These are phyloP conservation scores for Ceratocystis cacaofunesta DNA, from an alignment of 2,329 filamentous ascomycete species.

Conservation along the genomic window DNA sequence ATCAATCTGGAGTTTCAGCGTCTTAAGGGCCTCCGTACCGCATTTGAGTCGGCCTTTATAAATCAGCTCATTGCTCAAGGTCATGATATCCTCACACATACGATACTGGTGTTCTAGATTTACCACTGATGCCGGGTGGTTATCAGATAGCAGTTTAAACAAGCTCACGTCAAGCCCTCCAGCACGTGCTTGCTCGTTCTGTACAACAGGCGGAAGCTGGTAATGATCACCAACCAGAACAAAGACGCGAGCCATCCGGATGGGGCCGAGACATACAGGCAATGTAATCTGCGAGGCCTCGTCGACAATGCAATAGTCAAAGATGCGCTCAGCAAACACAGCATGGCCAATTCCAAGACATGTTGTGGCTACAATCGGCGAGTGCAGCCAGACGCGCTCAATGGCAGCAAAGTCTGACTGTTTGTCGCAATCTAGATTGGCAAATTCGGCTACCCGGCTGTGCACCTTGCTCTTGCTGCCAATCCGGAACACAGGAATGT, in stretches of 20 bases:
- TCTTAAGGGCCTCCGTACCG: slow-evolving; percentile 62
- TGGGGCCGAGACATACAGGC: slow-evolving; percentile 84
- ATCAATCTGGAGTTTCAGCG: slow-evolving; percentile 52
- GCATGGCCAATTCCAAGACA: slow-evolving; percentile 84
- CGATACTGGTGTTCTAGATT: slow-evolving; percentile 93
- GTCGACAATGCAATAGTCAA: slow-evolving; percentile 97
- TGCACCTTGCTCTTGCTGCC: slow-evolving; percentile 78
- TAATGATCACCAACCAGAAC: slow-evolving; percentile 94
- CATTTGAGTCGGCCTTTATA: slow-evolving; percentile 86
- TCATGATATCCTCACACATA: slow-evolving; percentile 97
- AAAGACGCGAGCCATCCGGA: slow-evolving; percentile 83
- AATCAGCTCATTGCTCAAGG: slow-evolving; percentile 80
- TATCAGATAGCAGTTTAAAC: slow-evolving; percentile 85
- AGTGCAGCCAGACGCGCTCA: slow-evolving; percentile 66
- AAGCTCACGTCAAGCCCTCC: slow-evolving; percentile 84
- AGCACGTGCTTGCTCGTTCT: slow-evolving; percentile 72
- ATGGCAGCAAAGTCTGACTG: slow-evolving; percentile 72
- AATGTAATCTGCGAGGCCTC: slow-evolving; percentile 96
- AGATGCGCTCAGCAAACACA: slow-evolving; percentile 74
- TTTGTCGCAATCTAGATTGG: slow-evolving; percentile 57
- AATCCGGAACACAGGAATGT: slow-evolving; percentile 67
- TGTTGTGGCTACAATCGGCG: slow-evolving; percentile 83
- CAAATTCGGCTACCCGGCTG: slow-evolving; percentile 73
- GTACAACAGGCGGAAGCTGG: slow-evolving; percentile 84
- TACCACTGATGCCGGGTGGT: slow-evolving; percentile 73